Percentiles rank a stretch among this genome's conserved stretches.
phyloP scores from a whole-genome alignment of 768 basidiomycete genomes.

The Lepiota subincarnata region DNA sequence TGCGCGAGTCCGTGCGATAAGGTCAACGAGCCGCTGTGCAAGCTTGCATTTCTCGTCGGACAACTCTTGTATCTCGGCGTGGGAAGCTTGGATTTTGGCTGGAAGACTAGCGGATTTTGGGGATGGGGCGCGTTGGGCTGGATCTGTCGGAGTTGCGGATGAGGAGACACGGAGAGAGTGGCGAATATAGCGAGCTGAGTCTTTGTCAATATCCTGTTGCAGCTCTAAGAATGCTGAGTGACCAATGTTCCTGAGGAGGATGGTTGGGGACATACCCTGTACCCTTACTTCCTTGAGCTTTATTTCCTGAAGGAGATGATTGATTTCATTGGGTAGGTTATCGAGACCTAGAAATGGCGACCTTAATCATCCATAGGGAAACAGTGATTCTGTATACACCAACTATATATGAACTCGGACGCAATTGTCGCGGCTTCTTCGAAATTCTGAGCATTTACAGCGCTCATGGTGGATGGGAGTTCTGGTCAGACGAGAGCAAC shows the following conservation, averaged over 20 bases:
- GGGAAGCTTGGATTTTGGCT: slow-evolving; percentile 40
- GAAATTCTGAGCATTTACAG: slow-evolving; percentile 23
- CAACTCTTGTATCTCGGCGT: slow-evolving; percentile 41
- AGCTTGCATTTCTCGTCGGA: slow-evolving; percentile 43
- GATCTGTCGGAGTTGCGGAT: slow-evolving; percentile 18
- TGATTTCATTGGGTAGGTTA: slow-evolving; percentile 50
- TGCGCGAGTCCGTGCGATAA: slow-evolving; percentile 42
- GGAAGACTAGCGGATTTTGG: slow-evolving; percentile 35
- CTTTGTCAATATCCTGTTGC: slow-evolving; percentile 47
- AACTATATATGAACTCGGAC: slow-evolving; percentile 55
- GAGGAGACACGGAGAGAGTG: slow-evolving; percentile 34
- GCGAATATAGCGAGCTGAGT: slow-evolving; percentile 46
- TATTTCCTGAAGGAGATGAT: slow-evolving; percentile 50
- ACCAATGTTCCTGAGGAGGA: not conserved
- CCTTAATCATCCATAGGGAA: not conserved
- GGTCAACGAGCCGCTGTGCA: slow-evolving; percentile 44
- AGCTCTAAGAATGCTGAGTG: slow-evolving; percentile 30
- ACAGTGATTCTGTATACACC: slow-evolving; percentile 13
- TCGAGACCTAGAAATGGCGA: slow-evolving; percentile 37
- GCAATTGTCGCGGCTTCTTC: slow-evolving; percentile 54
- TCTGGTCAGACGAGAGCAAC: not conserved
- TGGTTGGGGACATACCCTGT: slow-evolving; percentile 31
- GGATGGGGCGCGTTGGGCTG: slow-evolving; percentile 31
- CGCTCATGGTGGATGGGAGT: slow-evolving; percentile 5
- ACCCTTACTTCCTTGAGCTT: slow-evolving; percentile 39